A percentile compares a stretch with the other conserved stretches of the same genome.
Conservation (phyloP, 495 filamentous ascomycete genomes). For the Friedmanniomyces endolithicus region DNA sequence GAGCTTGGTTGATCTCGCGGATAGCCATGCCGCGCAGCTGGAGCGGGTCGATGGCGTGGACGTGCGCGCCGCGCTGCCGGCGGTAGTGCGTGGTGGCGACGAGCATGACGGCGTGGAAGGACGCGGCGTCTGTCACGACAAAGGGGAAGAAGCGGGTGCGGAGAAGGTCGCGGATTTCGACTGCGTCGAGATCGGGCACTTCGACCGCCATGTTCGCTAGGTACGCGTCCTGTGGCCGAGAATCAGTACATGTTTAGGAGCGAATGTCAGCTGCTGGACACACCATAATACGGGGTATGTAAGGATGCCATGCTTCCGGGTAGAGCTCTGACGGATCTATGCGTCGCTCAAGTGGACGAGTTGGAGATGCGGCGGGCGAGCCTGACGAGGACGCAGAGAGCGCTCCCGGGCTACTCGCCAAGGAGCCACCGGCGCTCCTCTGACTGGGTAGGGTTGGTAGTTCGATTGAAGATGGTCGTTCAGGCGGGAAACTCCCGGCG, state of each 20-base stretch:
- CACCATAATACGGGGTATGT: slow-evolving; percentile 10
- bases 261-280: neutral
- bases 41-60: slow-evolving; percentile 11
- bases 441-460: neutral
- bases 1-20: slow-evolving; percentile 15
- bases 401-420: slow-evolving; percentile 11
- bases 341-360: neutral
- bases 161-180: slow-evolving; percentile 29
- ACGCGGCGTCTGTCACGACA: slow-evolving; percentile 33
- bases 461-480: slow-evolving; percentile 6
- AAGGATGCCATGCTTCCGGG: slow-evolving; percentile 13
- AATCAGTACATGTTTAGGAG: neutral
- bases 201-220: slow-evolving; percentile 35
- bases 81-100: slow-evolving; percentile 34
- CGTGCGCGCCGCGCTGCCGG: slow-evolving; percentile 17
- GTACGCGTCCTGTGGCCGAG: slow-evolving; percentile 19
- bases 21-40: slow-evolving; percentile 18
- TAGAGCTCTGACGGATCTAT: slow-evolving; percentile 12
- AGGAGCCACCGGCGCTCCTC: neutral
- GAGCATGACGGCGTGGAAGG: slow-evolving; percentile 35
- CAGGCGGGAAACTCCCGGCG: slow-evolving; percentile 3
- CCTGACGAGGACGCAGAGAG: slow-evolving; percentile 6
- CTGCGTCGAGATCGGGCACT: slow-evolving; percentile 36
- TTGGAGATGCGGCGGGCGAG: slow-evolving; percentile 4
- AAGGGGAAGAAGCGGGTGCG: slow-evolving; percentile 38